Evolutionary conservation across 1,139 yeast genomes (phyloP).

Genomic region (Nakaseomyces nivariensis): DNA sequence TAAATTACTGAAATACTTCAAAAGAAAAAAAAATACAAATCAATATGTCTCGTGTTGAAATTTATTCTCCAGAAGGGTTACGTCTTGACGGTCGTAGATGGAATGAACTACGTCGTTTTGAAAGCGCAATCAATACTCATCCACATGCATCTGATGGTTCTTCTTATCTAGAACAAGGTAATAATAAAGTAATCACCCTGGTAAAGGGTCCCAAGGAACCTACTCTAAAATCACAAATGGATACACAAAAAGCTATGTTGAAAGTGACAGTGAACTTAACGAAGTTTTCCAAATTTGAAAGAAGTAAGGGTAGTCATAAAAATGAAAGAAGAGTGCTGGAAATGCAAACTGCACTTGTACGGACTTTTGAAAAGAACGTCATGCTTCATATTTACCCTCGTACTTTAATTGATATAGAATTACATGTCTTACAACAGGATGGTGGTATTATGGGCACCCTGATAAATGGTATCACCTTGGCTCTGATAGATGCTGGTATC

Average conservation of each 20-base stretch:
- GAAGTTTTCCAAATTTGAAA: conserved; percentile 69
- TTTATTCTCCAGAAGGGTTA: conserved; percentile 89
- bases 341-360: conserved; percentile 59
- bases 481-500: conserved; percentile 89
- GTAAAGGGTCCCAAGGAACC: conserved; percentile 92
- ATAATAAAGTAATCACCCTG: conserved; percentile 76
- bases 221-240: conserved; percentile 38
- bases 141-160: conserved; percentile 89
- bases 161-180: conserved; percentile 85
- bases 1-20: background rate
- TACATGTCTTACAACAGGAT: conserved; percentile 79
- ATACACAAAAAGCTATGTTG: conserved; percentile 42
- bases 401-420: conserved; percentile 61
- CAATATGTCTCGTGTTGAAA: conserved; percentile 58
- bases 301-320: conserved; percentile 48
- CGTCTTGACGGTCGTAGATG: conserved; percentile 90
- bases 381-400: conserved; percentile 71
- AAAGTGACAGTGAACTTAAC: conserved; percentile 63
- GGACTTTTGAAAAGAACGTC: conserved; percentile 74
- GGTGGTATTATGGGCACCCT: conserved; percentile 80
- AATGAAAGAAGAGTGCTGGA: conserved; percentile 69
- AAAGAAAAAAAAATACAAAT: conserved; percentile 4
- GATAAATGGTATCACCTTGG: conserved; percentile 81
- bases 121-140: conserved; percentile 76
- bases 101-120: conserved; percentile 81